These are phyloP conservation scores for Mimosa pudica DNA, from an alignment of 306 rosid species.

Conservation along the genomic window DNA sequence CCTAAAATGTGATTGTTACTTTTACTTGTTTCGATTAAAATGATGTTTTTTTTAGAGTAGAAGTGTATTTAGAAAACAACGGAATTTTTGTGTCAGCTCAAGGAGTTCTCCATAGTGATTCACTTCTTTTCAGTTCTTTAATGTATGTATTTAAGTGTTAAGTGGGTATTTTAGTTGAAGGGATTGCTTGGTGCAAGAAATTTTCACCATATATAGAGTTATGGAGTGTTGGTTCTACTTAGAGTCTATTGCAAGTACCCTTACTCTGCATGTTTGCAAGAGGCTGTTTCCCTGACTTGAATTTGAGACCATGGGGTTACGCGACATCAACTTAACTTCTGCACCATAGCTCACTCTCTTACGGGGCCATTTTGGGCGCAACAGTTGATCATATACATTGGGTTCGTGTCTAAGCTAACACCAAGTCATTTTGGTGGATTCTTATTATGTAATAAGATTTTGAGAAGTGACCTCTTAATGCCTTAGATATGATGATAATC, in stretches of 20 bases:
- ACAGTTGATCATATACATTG: background rate
- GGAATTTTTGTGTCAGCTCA: background rate
- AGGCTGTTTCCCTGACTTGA: background rate
- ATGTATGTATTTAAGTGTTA: background rate
- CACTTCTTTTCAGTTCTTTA: background rate
- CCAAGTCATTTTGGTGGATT: background rate
- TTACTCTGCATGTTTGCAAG: background rate
- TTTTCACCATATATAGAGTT: background rate
- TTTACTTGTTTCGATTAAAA: background rate
- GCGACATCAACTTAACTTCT: background rate
- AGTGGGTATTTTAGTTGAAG: slow-evolving; percentile 6
- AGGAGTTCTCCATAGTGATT: background rate
- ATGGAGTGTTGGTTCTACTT: background rate
- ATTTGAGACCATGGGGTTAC: background rate
- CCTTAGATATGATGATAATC: background rate
- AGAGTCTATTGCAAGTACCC: background rate
- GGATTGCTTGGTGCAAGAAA: background rate
- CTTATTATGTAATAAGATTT: background rate
- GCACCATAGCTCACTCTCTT: background rate
- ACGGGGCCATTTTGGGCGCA: background rate
- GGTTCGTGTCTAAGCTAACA: background rate
- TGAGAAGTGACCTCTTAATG: background rate
- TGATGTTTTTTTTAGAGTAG: background rate
- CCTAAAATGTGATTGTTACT: background rate
- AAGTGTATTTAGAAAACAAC: background rate